Base-by-base conservation (phyloP, 2,329 filamentous ascomycete species). In the Colletotrichum graminicola region DNA sequence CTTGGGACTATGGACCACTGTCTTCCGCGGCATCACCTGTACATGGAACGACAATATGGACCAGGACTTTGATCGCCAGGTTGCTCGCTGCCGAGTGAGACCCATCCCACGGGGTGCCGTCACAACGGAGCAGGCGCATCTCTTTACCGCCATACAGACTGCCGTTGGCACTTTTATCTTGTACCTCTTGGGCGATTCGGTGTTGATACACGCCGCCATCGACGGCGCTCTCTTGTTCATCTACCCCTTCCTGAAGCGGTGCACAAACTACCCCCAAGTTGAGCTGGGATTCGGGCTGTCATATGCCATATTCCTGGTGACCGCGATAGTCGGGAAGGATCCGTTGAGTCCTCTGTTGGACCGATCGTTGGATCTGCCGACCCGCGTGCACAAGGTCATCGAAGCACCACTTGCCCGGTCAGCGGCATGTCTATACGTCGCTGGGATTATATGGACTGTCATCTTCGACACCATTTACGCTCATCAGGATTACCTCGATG, bases 381-480 rank as follows among this genome's bases (percentile, higher is more conserved):
- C 47, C 23, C 47, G 47, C 23, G 47, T 51, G 23, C 7, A 7
- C 47, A 51, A 29, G 23, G 47, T 51, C 47, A 3, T 29, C 12
- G 14, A 29, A 29, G 5, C 23, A 16, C 47, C 47, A 16, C 4
- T 51, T 12, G 23, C 47, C 23, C 23, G 29, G 47, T 51, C 47
- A 7, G 47, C 23, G 23, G 47, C 12, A 18, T 51, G 23, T 16
- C 47, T 51, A 41, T 75, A 77, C 43, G 29, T 76, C n/a, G 78
- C 78, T 8, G 75, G 72, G 54, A 75, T 77, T 4, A 64, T 81
- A 6, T 81, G 79, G 79, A 77, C 75, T 8, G 69, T 79, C 61
- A 76, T 81, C 56, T 81, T 78, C 69, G 80, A 81, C 70, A 80
- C 79, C 10, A 78, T 82, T 56, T 82, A 82, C 66, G 80, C 79